phyloP scores from a whole-genome alignment of 2,329 filamentous ascomycete genomes.

The Phyllosticta citrichinensis region DNA sequence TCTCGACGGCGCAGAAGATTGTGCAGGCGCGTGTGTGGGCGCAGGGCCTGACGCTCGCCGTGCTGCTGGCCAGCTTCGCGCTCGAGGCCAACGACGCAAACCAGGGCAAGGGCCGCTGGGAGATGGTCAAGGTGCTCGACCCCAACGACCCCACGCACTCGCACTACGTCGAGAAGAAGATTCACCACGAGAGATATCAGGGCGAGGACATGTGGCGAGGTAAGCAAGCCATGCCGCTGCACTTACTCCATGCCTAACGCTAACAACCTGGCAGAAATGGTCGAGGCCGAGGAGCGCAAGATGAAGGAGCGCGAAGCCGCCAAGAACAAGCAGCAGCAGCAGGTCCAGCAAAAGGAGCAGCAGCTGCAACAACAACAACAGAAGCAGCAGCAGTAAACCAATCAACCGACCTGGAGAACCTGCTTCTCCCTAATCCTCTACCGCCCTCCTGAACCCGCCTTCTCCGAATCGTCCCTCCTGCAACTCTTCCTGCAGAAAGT shows the following conservation, averaged over 20 bases:
- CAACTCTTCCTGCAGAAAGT: background rate
- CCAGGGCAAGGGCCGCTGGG: conserved; percentile 67
- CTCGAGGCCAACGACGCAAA: conserved; percentile 75
- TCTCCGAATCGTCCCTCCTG: background rate
- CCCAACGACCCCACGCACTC: conserved; percentile 75
- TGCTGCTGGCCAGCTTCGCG: conserved; percentile 70
- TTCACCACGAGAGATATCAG: conserved; percentile 78
- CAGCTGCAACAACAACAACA: background rate
- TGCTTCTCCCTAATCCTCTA: background rate
- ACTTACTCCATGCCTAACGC: background rate
- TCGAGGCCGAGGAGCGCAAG: conserved; percentile 63
- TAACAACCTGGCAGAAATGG: conserved; percentile 53
- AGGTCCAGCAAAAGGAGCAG: conserved; percentile 15
- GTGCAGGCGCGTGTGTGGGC: conserved; percentile 93
- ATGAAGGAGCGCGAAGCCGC: conserved; percentile 41
- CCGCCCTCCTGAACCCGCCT: background rate
- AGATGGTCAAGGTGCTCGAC: conserved; percentile 73
- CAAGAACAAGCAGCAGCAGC: conserved; percentile 18
- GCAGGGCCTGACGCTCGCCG: conserved; percentile 76
- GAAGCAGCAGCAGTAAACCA: background rate
- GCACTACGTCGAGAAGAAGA: conserved; percentile 73
- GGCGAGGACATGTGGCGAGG: conserved; percentile 91
- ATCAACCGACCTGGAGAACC: background rate
- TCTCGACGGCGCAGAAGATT: conserved; percentile 72
- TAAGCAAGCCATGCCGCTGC: conserved; percentile 39